These are phyloP conservation scores for Fusarium solani-melongenae DNA, from an alignment of 2,329 filamentous ascomycete genomes.

Conservation along the genomic window DNA sequence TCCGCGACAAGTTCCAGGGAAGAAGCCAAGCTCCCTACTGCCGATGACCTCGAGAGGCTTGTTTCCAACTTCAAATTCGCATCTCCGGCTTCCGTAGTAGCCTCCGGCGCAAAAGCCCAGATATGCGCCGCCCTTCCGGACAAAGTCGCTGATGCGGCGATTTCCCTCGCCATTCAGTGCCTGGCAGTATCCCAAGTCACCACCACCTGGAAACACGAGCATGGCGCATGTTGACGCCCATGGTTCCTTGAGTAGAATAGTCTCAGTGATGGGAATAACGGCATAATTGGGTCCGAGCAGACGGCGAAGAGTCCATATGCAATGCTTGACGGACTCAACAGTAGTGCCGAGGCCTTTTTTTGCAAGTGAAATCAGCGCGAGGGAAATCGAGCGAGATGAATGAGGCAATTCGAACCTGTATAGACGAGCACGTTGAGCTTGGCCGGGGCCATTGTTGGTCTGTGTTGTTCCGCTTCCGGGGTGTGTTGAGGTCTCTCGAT, in stretches of 20 bases:
- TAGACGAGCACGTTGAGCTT: constrained; percentile 95
- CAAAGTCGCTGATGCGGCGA: constrained; percentile 83
- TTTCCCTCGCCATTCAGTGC: constrained; percentile 91
- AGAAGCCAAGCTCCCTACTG: constrained; percentile 86
- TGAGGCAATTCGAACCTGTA: constrained; percentile 68
- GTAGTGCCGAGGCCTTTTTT: constrained; percentile 82
- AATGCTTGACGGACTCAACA: constrained; percentile 88
- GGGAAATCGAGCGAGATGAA: neutral
- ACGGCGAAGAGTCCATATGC: constrained; percentile 85
- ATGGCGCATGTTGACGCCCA: constrained; percentile 90
- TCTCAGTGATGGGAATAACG: constrained; percentile 84
- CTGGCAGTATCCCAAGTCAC: constrained; percentile 92
- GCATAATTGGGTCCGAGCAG: constrained; percentile 92
- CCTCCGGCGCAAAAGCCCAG: constrained; percentile 94
- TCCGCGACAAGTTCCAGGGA: constrained; percentile 85
- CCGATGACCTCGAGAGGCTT: constrained; percentile 84
- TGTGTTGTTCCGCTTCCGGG: neutral
- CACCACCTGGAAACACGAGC: constrained; percentile 91
- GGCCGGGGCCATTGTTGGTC: constrained; percentile 67
- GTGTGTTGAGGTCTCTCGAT: neutral
- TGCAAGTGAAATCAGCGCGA: constrained; percentile 10
- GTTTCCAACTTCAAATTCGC: constrained; percentile 93
- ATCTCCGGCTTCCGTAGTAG: constrained; percentile 84
- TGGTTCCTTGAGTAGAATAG: constrained; percentile 87
- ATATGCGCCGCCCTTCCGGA: constrained; percentile 86